Evolutionary conservation across 805 yeast genomes (phyloP).

Genomic region (Metschnikowia baotianmanensis): DNA sequence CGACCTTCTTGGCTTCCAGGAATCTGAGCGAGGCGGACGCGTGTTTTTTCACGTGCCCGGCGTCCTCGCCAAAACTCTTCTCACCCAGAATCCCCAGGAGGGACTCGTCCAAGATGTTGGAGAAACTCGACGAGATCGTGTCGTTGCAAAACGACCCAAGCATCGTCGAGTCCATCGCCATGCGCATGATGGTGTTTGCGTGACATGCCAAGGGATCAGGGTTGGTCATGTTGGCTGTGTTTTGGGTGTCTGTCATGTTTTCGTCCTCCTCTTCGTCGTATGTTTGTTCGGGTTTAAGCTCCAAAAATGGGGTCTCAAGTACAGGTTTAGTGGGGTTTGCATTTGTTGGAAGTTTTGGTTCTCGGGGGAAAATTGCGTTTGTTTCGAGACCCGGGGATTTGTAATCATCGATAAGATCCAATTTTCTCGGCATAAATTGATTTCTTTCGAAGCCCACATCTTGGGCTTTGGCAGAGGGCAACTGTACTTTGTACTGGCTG

Average conservation of each 20-base stretch:
- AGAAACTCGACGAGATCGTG: constrained; percentile 36
- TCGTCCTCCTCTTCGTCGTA: neutral
- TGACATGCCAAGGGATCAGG: constrained; percentile 45
- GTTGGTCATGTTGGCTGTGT: constrained; percentile 16
- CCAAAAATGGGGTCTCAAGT: no score
- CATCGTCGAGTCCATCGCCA: constrained; percentile 49
- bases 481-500: constrained; percentile 14
- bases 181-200: constrained; percentile 44
- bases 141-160: constrained; percentile 40
- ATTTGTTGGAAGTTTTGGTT: no score
- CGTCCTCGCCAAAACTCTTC: constrained; percentile 17
- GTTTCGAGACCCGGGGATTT: no score
- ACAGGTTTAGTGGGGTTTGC: no score
- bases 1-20: constrained; percentile 26
- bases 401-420: neutral
- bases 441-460: no score
- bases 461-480: constrained; percentile 16
- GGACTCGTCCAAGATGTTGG: constrained; percentile 32
- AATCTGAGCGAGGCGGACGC: constrained; percentile 8
- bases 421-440: neutral
- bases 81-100: constrained; percentile 19
- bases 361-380: no score
- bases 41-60: constrained; percentile 4
- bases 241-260: neutral
- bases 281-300: no score